phyloP scores from a whole-genome alignment of 805 yeast genomes.

The Kluyveromyces dobzhanskii region DNA sequence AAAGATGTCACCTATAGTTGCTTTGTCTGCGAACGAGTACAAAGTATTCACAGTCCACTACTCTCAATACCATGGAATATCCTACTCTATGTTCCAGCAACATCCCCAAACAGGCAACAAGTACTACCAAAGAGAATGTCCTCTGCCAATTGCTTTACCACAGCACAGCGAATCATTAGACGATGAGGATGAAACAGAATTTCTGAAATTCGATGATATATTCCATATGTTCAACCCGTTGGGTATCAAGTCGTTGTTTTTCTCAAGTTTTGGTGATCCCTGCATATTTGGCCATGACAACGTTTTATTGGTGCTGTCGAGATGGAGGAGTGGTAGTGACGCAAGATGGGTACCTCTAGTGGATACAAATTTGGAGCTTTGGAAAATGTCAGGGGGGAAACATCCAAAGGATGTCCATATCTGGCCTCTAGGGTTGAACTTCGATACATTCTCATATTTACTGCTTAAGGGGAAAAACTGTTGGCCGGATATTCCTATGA shows the following conservation, averaged over 20 bases:
- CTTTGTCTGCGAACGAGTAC: slow-evolving; percentile 55
- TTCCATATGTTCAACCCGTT: slow-evolving; percentile 21
- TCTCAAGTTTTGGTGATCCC: slow-evolving; percentile 86
- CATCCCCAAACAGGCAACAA: slow-evolving; percentile 20
- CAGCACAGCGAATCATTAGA: slow-evolving; percentile 10
- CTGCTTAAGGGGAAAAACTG: slow-evolving; percentile 56
- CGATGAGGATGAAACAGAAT: slow-evolving; percentile 22
- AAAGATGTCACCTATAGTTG: slow-evolving; percentile 63
- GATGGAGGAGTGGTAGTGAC: slow-evolving; percentile 72
- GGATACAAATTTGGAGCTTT: slow-evolving; percentile 40
- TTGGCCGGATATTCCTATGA: slow-evolving; percentile 78
- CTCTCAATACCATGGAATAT: slow-evolving; percentile 21
- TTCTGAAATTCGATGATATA: slow-evolving; percentile 19
- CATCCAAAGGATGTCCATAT: slow-evolving; percentile 45
- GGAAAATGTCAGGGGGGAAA: slow-evolving; percentile 43
- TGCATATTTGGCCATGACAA: slow-evolving; percentile 77
- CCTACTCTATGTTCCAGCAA: slow-evolving; percentile 24
- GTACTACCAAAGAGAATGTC: slow-evolving; percentile 37
- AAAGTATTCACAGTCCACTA: slow-evolving; percentile 46
- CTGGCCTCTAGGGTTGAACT: slow-evolving; percentile 82
- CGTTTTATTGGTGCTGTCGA: slow-evolving; percentile 55
- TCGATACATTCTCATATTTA: slow-evolving; percentile 64
- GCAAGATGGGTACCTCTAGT: slow-evolving; percentile 84
- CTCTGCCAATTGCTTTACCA: slow-evolving; percentile 35
- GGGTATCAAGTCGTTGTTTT: slow-evolving; percentile 61